Base-by-base conservation (phyloP, 2,329 filamentous ascomycete genomes). In the Pleomassaria siparia region DNA sequence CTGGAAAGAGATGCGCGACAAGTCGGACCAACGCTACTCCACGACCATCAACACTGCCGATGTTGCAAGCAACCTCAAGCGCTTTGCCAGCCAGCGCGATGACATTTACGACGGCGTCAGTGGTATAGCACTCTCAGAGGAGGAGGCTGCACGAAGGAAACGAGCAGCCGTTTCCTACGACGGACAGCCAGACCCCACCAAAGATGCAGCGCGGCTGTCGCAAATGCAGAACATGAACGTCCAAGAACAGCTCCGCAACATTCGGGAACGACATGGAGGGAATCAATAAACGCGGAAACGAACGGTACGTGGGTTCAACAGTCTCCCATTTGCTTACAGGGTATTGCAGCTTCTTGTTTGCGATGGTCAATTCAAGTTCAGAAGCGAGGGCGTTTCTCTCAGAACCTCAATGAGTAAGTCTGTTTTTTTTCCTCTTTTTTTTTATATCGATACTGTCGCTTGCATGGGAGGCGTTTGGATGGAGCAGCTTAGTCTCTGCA, bases 1-100 rank as follows among this genome's bases (percentile, higher is more conserved):
- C 49, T 97, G 92, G 91, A 95, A 95, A 69, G 91, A 96, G 67
- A 91, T 97, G 69, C 90, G 91, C 59, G 88, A 89, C 48, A 95
- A 95, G 69, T 85, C 89, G 13, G 90, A 96, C 37, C 84, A 88
- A 11, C 86, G 92, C 53, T 89, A 87, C 55, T 83, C 89, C 1
- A 91, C 88, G 0, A 95, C 91, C 9, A 96, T 95, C 61, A 89
- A 87, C 1, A 92, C 89, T 3, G 83, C 81, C 26, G 92, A 97
- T 59, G 90, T 95, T 37, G 91, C 91, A 43, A 91, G 90, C 69
- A 96, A 97, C 67, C 81, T 97, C 54, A 97, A 97, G 77, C 86
- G 92, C n/a, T 79, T 97, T 43, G 91, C 91, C 20, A 91, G 89
- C 57, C 89, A 95, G 70, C 83, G 92, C 39, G 87, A 82, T 56